Conservation (phyloP, 2,329 filamentous ascomycete genomes). For the Penicillium hordei region DNA sequence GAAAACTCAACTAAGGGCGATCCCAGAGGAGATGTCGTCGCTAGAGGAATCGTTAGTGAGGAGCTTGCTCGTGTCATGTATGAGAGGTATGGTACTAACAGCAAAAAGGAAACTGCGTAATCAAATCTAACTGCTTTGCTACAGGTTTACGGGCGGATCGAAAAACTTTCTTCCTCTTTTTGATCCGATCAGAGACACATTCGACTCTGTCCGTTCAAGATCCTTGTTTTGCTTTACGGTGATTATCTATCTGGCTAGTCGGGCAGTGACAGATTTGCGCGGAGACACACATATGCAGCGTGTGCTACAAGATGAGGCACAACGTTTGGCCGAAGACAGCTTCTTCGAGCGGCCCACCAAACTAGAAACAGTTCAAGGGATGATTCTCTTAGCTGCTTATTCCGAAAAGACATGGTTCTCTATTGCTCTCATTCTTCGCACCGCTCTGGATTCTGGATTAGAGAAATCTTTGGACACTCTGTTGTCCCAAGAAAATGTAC, state of each 20-base stretch:
- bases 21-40: conserved; percentile 31
- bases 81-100: conserved; percentile 28
- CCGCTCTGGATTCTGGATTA: conserved; percentile 36
- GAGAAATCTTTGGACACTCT: conserved; percentile 38
- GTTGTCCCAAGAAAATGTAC: conserved; percentile 31
- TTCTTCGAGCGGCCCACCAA: conserved; percentile 40
- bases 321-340: conserved; percentile 37
- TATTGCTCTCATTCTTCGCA: conserved; percentile 37
- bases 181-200: conserved; percentile 39
- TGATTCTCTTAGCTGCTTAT: conserved; percentile 38
- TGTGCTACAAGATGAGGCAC: conserved; percentile 38
- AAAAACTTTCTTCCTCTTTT: conserved; percentile 38
- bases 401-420: conserved; percentile 42
- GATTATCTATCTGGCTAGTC: conserved; percentile 38
- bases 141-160: conserved; percentile 34
- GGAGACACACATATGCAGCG: conserved; percentile 36
- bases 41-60: conserved; percentile 34
- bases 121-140: not conserved
- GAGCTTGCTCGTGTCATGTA: conserved; percentile 37
- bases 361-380: conserved; percentile 38
- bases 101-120: not conserved
- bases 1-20: conserved; percentile 31
- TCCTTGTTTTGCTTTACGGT: conserved; percentile 40
- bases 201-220: conserved; percentile 37
- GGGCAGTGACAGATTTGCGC: conserved; percentile 34